Evolutionary conservation across 257 asterid species (phyloP).

Genomic region (Solanum infundibuliforme): DNA sequence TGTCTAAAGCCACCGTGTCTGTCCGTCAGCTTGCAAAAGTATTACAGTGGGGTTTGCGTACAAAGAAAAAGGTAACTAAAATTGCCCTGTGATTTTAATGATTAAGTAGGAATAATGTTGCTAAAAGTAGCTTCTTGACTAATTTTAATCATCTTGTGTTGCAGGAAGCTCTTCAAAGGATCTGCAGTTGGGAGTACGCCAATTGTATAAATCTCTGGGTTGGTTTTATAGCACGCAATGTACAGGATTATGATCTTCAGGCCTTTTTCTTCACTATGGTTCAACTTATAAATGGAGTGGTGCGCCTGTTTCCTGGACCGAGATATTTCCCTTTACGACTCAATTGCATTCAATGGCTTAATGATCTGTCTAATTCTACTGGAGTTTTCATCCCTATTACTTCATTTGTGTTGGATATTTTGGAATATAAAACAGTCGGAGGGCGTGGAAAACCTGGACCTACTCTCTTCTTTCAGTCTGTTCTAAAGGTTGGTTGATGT

Average conservation of each 20-base stretch:
- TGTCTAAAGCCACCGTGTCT: conserved; percentile 53
- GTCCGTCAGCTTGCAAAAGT: conserved; percentile 57
- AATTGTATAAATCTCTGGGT: conserved; percentile 88
- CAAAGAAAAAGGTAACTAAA: conserved; percentile 65
- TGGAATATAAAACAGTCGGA: conserved; percentile 63
- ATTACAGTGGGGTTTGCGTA: conserved; percentile 44
- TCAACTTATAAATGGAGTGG: conserved; percentile 70
- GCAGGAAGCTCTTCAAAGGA: conserved; percentile 72
- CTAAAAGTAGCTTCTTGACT: neutral
- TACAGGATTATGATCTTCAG: conserved; percentile 50
- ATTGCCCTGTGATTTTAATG: neutral
- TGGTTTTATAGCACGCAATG: conserved; percentile 55
- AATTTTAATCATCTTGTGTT: neutral
- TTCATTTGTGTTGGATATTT: conserved; percentile 58
- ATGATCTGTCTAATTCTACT: conserved; percentile 58
- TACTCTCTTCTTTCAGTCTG: conserved; percentile 32
- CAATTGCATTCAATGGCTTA: conserved; percentile 86
- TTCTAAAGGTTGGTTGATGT: conserved; percentile 53
- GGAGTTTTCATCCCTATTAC: conserved; percentile 67
- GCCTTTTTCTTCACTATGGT: conserved; percentile 37
- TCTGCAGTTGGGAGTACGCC: conserved; percentile 83
- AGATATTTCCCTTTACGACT: conserved; percentile 89
- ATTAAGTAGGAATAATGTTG: neutral
- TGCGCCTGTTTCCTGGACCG: conserved; percentile 67
- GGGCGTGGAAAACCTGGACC: conserved; percentile 47